Conservation (phyloP, 2,329 filamentous ascomycete genomes). For the Fonsecaea nubica region DNA sequence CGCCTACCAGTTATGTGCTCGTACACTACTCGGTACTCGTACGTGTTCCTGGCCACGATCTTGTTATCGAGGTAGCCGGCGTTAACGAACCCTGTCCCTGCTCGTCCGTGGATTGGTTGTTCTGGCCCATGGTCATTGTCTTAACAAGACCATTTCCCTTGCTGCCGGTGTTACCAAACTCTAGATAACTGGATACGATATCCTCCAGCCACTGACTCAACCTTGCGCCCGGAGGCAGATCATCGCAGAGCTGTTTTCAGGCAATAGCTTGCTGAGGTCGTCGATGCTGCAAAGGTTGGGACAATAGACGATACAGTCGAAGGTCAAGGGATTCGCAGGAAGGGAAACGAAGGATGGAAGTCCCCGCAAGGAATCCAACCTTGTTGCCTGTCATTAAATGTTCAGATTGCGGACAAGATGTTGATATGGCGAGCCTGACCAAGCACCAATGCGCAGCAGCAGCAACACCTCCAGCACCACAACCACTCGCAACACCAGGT, state of each 20-base stretch:
- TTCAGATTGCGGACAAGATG: constrained; percentile 76
- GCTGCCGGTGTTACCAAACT: constrained; percentile 7
- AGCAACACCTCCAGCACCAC: constrained; percentile 30
- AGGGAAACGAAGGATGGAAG: constrained; percentile 33
- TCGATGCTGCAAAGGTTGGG: background rate
- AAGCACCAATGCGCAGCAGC: constrained; percentile 73
- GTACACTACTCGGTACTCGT: too few relatives aligned
- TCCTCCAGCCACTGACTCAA: constrained; percentile 14
- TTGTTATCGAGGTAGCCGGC: constrained; percentile 20
- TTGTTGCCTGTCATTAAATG: constrained; percentile 87
- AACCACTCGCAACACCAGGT: constrained; percentile 43
- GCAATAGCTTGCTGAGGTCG: constrained; percentile 10
- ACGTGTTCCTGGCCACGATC: constrained; percentile 18
- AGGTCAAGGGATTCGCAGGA: background rate
- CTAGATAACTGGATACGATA: constrained; percentile 27
- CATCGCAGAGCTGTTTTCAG: background rate
- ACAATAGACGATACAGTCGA: background rate
- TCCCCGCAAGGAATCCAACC: constrained; percentile 62
- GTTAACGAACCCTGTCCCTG: constrained; percentile 27
- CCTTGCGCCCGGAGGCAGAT: constrained; percentile 1
- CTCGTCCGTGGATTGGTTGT: constrained; percentile 12
- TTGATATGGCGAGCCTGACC: constrained; percentile 84
- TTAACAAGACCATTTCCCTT: constrained; percentile 22
- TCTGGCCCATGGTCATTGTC: constrained; percentile 12
- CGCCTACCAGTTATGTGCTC: constrained; percentile 18